phyloP scores from a whole-genome alignment of 2,329 filamentous ascomycete species.

The Colletotrichum spinosum region DNA sequence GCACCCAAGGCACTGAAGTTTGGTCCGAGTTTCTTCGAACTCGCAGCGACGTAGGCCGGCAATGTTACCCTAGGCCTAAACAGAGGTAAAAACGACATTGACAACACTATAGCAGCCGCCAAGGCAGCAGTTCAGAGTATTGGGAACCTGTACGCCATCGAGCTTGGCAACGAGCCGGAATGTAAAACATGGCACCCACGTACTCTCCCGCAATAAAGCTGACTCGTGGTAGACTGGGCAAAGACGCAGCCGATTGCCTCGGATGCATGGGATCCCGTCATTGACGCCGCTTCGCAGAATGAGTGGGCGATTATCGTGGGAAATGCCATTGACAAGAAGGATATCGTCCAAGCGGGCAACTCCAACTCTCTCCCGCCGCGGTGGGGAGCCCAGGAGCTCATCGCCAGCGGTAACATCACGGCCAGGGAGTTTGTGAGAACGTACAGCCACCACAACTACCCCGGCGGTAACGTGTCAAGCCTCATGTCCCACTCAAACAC shows the following conservation, averaged over 20 bases:
- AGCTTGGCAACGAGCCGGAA: slow-evolving; percentile 69
- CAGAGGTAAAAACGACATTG: slow-evolving; percentile 61
- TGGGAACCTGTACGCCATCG: slow-evolving; percentile 63
- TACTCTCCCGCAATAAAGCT: background rate
- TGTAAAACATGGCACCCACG: slow-evolving; percentile 50
- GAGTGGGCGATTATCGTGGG: slow-evolving; percentile 52
- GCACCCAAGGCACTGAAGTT: slow-evolving; percentile 63
- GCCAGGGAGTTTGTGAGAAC: slow-evolving; percentile 53
- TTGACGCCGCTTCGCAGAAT: slow-evolving; percentile 53
- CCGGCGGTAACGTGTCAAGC: slow-evolving; percentile 53
- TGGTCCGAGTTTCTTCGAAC: slow-evolving; percentile 62
- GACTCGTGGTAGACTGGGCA: slow-evolving; percentile 45
- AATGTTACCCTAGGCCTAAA: slow-evolving; percentile 65
- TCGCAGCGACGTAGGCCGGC: slow-evolving; percentile 61
- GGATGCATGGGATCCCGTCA: slow-evolving; percentile 50
- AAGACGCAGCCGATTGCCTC: slow-evolving; percentile 52
- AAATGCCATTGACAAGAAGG: slow-evolving; percentile 46
- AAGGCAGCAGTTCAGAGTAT: slow-evolving; percentile 56
- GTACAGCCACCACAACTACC: slow-evolving; percentile 62
- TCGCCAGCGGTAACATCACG: slow-evolving; percentile 50
- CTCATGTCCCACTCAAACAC: slow-evolving; percentile 60
- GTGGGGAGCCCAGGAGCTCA: slow-evolving; percentile 54
- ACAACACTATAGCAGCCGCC: slow-evolving; percentile 66
- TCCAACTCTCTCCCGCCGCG: slow-evolving; percentile 50
- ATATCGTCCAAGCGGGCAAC: slow-evolving; percentile 55